These are phyloP conservation scores for Penicillium sp. DNA, from an alignment of 2,329 filamentous ascomycete genomes.

Conservation along the genomic window DNA sequence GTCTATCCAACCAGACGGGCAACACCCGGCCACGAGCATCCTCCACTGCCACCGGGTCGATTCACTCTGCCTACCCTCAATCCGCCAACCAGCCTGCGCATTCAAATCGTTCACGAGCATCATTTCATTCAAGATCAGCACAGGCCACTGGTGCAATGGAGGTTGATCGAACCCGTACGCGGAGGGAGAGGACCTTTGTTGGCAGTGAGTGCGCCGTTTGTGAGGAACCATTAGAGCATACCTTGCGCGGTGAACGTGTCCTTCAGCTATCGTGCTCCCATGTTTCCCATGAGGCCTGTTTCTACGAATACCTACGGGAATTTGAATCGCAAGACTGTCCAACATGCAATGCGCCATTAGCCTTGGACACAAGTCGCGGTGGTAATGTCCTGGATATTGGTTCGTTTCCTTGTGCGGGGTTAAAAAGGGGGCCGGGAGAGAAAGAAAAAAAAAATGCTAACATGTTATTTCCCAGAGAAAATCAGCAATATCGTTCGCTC, in stretches of 20 bases:
- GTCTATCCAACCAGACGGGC: constrained; percentile 29
- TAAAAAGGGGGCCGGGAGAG: constrained; percentile 6
- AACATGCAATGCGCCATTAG: constrained; percentile 85
- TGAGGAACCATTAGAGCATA: constrained; percentile 95
- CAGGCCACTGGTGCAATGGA: constrained; percentile 66
- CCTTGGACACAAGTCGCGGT: constrained; percentile 86
- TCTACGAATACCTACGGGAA: constrained; percentile 97
- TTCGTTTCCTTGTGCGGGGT: constrained; percentile 44
- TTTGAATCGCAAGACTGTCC: constrained; percentile 93
- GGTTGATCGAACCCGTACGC: constrained; percentile 72
- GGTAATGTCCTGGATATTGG: constrained; percentile 91
- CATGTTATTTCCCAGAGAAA: constrained; percentile 65
- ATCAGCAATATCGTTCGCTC: constrained; percentile 89
- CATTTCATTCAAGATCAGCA: constrained; percentile 40
- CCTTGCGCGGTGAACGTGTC: constrained; percentile 86
- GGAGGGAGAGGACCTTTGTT: constrained; percentile 91
- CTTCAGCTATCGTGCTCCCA: constrained; percentile 96
- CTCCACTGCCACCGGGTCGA: constrained; percentile 25
- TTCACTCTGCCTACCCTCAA: constrained; percentile 20
- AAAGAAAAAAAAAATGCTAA: neutral
- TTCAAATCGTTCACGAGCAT: constrained; percentile 35
- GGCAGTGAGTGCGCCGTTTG: constrained; percentile 94
- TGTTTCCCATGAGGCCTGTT: constrained; percentile 96
- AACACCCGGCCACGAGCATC: constrained; percentile 26
- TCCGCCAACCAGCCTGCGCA: constrained; percentile 20